Evolutionary conservation across 306 rosid genomes (phyloP), one percentile per base, ranked within the genome.

Genomic region (Dryas alaskensis): DNA sequence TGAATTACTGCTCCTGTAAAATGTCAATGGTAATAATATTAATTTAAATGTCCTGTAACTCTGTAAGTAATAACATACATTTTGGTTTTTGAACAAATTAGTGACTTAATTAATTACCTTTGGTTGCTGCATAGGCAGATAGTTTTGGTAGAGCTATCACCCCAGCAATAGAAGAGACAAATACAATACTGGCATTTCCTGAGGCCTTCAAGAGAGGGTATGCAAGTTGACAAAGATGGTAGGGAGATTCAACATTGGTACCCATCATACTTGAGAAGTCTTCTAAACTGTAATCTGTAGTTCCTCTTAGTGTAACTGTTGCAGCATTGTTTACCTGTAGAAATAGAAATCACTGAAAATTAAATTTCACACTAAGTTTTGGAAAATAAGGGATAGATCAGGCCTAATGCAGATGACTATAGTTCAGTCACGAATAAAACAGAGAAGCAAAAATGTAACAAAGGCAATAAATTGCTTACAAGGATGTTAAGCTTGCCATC

Each of bases 1-100:
- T 89, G 97, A 54, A 86, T 87, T 43, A 90, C 79, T 0, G 90
- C 97, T 48, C 87, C 92, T 90, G 68, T 8, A 13, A 11, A 67
- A 45, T 11, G 22, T 22, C 22, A 22, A 22, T 22, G 22, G 22
- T 22, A 22, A 22, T 22, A 22, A 22, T 22, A 22, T 22, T 22
- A 22, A 22, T 22, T 22, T 22, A 22, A 22, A 22, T 22, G 22
- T 22, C 22, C 22, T 22, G 22, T 22, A 22, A 22, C 22, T 22
- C 22, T 22, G 22, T 22, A 22, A 22, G 22, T 22, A 22, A 22
- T 22, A 22, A 22, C 22, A 22, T 22, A 22, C 22, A 22, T 22
- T 22, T 22, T 22, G 22, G 22, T 22, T 22, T 22, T 22, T 22
- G 22, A 22, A 22, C 22, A 22, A 22, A 22, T 22, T 22, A 22